Base-by-base conservation (phyloP, 176 grass and related monocot genomes). In the Cenchrus americanus region DNA sequence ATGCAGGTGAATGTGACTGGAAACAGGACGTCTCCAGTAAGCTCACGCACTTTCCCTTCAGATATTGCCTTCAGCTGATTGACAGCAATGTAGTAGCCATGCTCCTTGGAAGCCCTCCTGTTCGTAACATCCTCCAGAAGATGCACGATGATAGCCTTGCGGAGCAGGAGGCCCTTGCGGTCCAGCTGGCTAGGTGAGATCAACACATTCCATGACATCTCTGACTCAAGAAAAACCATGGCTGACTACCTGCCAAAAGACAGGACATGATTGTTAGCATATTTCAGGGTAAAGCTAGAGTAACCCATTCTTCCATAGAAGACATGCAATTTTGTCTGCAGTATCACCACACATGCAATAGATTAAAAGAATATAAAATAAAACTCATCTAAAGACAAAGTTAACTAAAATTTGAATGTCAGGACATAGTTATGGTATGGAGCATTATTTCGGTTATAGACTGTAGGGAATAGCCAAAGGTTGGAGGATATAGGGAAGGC, bases 51-150 rank as follows among this genome's bases (percentile, higher is more conserved):
- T 62, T 86, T 93, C 49, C 96, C 96, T 74, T 99, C 96, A 5
- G 83, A 87, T 55, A 99, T 88, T 0, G 66, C 87, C 76, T 89
- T 96, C 32, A 99, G 80, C 51, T 85, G 71, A 47, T 85, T 92
- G 9, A 99, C 90, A 3, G 87, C 96, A 21, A 92, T 46, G 37
- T 94, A 96, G 87, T 96, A 96, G 55, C 96, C 96, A 55, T 99
- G 93, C 81, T 96, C 93, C 71, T 99, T 99, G 14, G 96, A 99
- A 44, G 96, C 93, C 84, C 87, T 96, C 60, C 85, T 93, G 79
- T 89, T 96, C 15, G 96, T 86, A 0, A 96, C 82, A 47, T 96
- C 96, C 79, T 96, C 96, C 37, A 96, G 62, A 85, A 96, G 93
- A 49, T 83, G 91, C 21, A 91, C 82, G 3, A 99, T 90, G 74